phyloP scores from a whole-genome alignment of 306 rosid genomes.

The Acacia confusa region DNA sequence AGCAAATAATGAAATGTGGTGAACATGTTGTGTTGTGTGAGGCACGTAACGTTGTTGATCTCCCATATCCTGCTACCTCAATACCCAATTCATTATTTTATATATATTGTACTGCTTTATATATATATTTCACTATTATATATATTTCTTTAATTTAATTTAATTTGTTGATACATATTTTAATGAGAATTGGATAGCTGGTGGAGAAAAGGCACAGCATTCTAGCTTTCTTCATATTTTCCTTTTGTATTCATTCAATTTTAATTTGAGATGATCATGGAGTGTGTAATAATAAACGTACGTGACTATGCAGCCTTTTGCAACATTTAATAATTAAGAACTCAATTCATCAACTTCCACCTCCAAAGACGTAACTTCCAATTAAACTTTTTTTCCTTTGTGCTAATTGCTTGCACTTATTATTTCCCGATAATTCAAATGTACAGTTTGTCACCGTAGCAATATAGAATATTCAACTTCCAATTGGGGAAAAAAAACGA shows the following conservation, averaged over 20 bases:
- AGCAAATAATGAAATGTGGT: slow-evolving; percentile 34
- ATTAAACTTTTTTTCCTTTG: neutral
- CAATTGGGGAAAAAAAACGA: too few species aligned
- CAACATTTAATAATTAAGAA: neutral
- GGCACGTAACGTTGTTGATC: slow-evolving; percentile 49
- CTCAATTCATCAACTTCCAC: slow-evolving; percentile 12
- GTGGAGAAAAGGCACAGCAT: slow-evolving; percentile 29
- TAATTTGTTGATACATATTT: neutral
- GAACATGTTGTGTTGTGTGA: slow-evolving; percentile 47
- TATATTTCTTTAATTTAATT: slow-evolving; percentile 2
- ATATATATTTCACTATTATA: neutral
- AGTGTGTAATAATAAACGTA: neutral
- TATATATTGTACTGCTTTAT: neutral
- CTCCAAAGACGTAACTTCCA: neutral
- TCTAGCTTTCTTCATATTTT: slow-evolving; percentile 33
- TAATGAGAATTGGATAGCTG: neutral
- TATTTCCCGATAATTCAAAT: neutral
- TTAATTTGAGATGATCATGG: neutral
- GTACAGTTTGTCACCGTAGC: neutral
- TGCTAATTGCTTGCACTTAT: neutral
- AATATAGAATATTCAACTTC: neutral
- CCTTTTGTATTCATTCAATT: slow-evolving; percentile 18
- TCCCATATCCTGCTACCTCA: slow-evolving; percentile 32
- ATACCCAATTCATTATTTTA: neutral
- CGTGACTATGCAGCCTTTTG: slow-evolving; percentile 38